Conservation (phyloP, 2,329 filamentous ascomycete species). For the Colletotrichum aenigma region DNA sequence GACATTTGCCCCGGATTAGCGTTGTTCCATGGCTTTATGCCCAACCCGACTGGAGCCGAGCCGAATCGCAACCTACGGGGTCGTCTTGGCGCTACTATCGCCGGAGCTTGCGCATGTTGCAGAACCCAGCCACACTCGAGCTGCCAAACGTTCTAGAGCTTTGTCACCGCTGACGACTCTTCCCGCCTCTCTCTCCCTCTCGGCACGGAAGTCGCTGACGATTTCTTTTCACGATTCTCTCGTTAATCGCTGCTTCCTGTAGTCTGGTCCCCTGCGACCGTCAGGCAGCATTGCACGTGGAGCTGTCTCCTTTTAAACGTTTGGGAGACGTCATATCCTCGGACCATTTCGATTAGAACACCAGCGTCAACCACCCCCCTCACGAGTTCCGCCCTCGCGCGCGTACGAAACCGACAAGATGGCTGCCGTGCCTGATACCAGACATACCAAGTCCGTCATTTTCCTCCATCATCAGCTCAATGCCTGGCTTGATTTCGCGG, state of each 20-base stretch:
- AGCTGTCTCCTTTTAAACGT: conserved; percentile 1
- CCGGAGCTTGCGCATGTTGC: conserved; percentile 22
- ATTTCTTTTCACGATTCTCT: not conserved
- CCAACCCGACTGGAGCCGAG: not conserved
- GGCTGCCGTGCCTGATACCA: conserved; percentile 18
- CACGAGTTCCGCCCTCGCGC: conserved; percentile 1
- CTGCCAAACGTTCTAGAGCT: conserved; percentile 11
- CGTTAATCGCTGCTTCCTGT: not conserved
- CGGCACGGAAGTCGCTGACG: conserved; percentile 4
- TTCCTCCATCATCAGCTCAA: not conserved
- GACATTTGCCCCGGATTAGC: conserved; percentile 11
- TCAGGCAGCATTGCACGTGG: conserved; percentile 6
- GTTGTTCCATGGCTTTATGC: conserved; percentile 14
- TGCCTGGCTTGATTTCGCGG: not conserved
- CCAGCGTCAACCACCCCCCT: not conserved
- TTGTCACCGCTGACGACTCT: conserved; percentile 22
- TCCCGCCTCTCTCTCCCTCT: conserved; percentile 15
- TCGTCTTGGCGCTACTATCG: conserved; percentile 15
- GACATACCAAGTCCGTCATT: conserved; percentile 21
- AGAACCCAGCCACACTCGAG: conserved; percentile 21
- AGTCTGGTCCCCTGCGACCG: not conserved
- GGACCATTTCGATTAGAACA: not conserved
- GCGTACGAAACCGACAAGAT: conserved; percentile 11
- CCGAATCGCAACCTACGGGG: conserved; percentile 1
- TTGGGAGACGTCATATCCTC: conserved; percentile 15